These are phyloP conservation scores for Chlorencoelia australis DNA, from an alignment of 2,329 filamentous ascomycete species.

Conservation along the genomic window DNA sequence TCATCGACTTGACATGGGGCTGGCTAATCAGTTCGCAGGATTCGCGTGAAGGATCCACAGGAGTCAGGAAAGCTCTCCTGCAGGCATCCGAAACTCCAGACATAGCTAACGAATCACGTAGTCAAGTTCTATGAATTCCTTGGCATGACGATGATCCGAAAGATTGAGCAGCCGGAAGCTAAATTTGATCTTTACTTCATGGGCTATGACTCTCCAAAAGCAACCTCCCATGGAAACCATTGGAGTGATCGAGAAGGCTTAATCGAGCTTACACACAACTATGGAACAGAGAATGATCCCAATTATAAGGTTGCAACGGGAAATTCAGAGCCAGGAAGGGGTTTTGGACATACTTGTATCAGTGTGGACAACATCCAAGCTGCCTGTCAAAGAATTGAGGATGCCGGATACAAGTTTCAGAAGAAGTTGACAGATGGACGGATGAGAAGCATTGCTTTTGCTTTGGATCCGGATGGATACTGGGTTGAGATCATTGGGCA, in stretches of 20 bases:
- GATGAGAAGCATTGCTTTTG: slow-evolving; percentile 85
- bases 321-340: slow-evolving; percentile 75
- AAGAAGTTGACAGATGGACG: slow-evolving; percentile 86
- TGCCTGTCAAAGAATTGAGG: slow-evolving; percentile 80
- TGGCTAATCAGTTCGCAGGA: slow-evolving; percentile 40
- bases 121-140: slow-evolving; percentile 93
- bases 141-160: slow-evolving; percentile 74
- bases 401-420: slow-evolving; percentile 87
- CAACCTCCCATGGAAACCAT: slow-evolving; percentile 62
- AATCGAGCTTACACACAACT: slow-evolving; percentile 75
- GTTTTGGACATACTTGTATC: slow-evolving; percentile 68
- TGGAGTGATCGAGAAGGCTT: slow-evolving; percentile 77
- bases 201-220: slow-evolving; percentile 69
- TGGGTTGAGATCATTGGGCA: slow-evolving; percentile 76
- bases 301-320: slow-evolving; percentile 77
- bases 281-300: slow-evolving; percentile 80
- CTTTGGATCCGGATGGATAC: slow-evolving; percentile 76
- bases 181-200: slow-evolving; percentile 97
- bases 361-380: slow-evolving; percentile 77
- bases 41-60: slow-evolving; percentile 91
- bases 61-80: slow-evolving; percentile 44
- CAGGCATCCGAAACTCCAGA: background rate
- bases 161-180: slow-evolving; percentile 71
- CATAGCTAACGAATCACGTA: slow-evolving; percentile 19
- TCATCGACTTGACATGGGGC: background rate